These are phyloP conservation scores for Erigeron canadensis DNA, from an alignment of 129 eudicot genomes.

Conservation along the genomic window DNA sequence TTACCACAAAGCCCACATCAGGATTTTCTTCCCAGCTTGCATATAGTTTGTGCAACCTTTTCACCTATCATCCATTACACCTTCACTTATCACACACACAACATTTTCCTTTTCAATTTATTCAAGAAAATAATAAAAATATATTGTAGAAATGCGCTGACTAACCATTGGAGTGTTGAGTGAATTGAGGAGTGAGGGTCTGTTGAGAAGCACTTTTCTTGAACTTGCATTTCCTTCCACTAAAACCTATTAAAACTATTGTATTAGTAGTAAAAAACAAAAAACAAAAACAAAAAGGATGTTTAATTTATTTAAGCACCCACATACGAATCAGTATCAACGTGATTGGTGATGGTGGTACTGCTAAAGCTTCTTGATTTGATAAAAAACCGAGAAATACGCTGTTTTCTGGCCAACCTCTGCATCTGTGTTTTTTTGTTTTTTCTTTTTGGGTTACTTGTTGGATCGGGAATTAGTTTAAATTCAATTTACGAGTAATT, in stretches of 20 bases:
- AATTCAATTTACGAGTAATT: background rate
- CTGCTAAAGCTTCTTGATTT: conserved; percentile 12
- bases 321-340: conserved; percentile 25
- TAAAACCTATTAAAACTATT: no score
- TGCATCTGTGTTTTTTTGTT: conserved; percentile 24
- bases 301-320: no score
- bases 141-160: no score
- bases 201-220: conserved; percentile 61
- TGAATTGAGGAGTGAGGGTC: conserved; percentile 63
- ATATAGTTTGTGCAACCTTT: conserved; percentile 58
- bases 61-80: conserved; percentile 53
- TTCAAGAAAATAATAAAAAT: no score
- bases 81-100: no score
- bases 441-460: background rate
- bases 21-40: conserved; percentile 71
- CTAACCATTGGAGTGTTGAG: conserved; percentile 47
- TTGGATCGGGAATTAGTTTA: background rate
- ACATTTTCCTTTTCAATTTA: no score
- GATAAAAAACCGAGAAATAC: conserved; percentile 9
- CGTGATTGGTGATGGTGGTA: conserved; percentile 9
- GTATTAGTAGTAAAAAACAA: no score
- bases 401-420: conserved; percentile 17
- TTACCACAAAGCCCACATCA: conserved; percentile 60
- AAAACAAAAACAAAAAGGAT: no score
- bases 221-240: conserved; percentile 55